Conservation (phyloP, 208 protist species). For the Entamoeba invadens region DNA sequence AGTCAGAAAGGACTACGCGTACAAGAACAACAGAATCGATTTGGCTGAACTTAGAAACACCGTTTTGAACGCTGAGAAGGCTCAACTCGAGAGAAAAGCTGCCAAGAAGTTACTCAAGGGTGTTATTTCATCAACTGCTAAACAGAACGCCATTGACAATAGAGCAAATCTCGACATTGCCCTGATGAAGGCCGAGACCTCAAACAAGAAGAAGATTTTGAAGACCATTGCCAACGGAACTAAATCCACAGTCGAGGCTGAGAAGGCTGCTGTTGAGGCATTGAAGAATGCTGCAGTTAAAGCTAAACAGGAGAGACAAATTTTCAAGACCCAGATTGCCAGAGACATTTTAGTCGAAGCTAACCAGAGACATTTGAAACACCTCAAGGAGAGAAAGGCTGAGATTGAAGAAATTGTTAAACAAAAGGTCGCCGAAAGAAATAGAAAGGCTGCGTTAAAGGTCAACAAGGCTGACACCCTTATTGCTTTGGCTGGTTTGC, state of each 20-base stretch:
- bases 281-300: background rate
- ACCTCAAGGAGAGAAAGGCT: background rate
- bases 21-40: background rate
- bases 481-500: background rate
- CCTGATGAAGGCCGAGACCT: background rate
- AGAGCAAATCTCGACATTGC: background rate
- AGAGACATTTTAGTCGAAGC: background rate
- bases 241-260: background rate
- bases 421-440: background rate
- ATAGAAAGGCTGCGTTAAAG: background rate
- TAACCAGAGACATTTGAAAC: background rate
- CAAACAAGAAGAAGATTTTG: background rate
- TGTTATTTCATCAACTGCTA: background rate
- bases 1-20: background rate
- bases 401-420: background rate
- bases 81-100: background rate
- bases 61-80: background rate
- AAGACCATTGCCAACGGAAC: background rate
- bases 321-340: background rate
- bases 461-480: background rate
- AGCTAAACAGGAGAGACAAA: background rate
- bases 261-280: background rate
- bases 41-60: background rate
- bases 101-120: background rate
- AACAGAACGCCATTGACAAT: background rate